Percentiles rank a stretch among this genome's conserved stretches.
phyloP scores from a whole-genome alignment of 169 alveolate species.

The Theileria annulata region DNA sequence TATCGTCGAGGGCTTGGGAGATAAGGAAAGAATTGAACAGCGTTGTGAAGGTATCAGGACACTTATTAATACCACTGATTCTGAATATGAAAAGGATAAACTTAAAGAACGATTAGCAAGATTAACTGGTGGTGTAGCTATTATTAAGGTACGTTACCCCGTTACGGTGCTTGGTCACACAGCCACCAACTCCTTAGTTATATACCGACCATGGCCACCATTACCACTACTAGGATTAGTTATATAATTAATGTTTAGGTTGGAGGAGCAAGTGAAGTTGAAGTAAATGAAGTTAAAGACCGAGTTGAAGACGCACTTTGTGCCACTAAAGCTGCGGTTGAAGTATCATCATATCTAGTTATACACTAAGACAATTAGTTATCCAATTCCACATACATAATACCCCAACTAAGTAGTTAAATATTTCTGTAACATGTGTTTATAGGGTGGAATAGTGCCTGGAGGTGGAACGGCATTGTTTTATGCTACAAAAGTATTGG shows the following conservation, averaged over 20 bases:
- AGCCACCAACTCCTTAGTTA: neutral
- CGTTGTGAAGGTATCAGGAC: slow-evolving; percentile 90
- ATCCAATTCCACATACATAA: neutral
- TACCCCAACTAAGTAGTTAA: neutral
- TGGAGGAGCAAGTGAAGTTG: slow-evolving; percentile 98
- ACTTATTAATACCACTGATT: slow-evolving; percentile 84
- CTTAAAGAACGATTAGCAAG: slow-evolving; percentile 97
- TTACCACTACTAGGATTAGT: too few species aligned
- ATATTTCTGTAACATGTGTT: neutral
- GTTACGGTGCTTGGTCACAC: neutral
- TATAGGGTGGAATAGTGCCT: slow-evolving; percentile 96
- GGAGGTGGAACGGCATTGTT: slow-evolving; percentile 98
- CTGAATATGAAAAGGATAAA: slow-evolving; percentile 93
- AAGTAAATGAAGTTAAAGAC: slow-evolving; percentile 96
- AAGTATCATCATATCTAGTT: slow-evolving; percentile 23
- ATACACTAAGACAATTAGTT: neutral
- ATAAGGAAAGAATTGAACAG: slow-evolving; percentile 85
- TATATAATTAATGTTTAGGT: slow-evolving; percentile 71
- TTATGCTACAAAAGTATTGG: slow-evolving; percentile 86
- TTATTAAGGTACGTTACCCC: slow-evolving; percentile 82
- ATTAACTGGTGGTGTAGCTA: slow-evolving; percentile 98
- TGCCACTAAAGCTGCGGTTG: slow-evolving; percentile 99
- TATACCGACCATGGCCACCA: too few species aligned
- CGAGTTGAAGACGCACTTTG: slow-evolving; percentile 97
- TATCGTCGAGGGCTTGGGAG: slow-evolving; percentile 96